Evolutionary conservation across 768 basidiomycete genomes (phyloP).

Genomic region (Cystobasidiopsis lactophilus): DNA sequence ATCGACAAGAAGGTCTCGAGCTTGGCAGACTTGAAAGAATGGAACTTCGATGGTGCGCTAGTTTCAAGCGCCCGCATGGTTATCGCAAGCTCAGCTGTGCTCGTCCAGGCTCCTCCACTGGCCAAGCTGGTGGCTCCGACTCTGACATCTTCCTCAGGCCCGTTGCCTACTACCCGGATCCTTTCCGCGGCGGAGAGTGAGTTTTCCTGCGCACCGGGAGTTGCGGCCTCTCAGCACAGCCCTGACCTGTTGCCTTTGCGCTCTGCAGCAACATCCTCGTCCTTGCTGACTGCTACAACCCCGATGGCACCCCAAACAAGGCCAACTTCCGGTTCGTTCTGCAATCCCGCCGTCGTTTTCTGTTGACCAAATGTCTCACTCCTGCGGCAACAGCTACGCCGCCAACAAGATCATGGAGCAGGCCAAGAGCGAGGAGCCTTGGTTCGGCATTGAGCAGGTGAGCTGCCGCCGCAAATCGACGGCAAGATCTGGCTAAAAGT

Average conservation of each 20-base stretch:
- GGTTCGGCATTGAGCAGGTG: slow-evolving; percentile 98
- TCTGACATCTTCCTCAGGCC: slow-evolving; percentile 98
- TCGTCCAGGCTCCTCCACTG: slow-evolving; percentile 23
- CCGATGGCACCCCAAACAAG: slow-evolving; percentile 85
- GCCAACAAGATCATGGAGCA: slow-evolving; percentile 90
- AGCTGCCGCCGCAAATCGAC: slow-evolving; percentile 35
- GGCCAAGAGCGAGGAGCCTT: slow-evolving; percentile 55
- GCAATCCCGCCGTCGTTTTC: neutral
- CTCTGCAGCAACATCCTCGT: slow-evolving; percentile 20
- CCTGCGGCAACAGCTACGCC: slow-evolving; percentile 32
- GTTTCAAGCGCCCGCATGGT: slow-evolving; percentile 33
- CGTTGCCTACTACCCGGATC: slow-evolving; percentile 91
- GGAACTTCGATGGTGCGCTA: slow-evolving; percentile 99
- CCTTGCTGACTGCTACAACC: slow-evolving; percentile 80
- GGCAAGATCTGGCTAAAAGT: neutral
- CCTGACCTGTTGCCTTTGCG: neutral
- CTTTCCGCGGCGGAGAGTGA: slow-evolving; percentile 96
- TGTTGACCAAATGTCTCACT: neutral
- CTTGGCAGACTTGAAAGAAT: slow-evolving; percentile 76
- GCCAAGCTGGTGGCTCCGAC: slow-evolving; percentile 84
- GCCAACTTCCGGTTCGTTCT: slow-evolving; percentile 54
- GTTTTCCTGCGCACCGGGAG: slow-evolving; percentile 44
- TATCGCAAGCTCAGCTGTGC: neutral
- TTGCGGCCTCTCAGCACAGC: neutral
- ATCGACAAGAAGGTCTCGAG: slow-evolving; percentile 64